These are phyloP conservation scores for Fusarium abutilonis DNA, from an alignment of 2,329 filamentous ascomycete genomes.

Conservation along the genomic window DNA sequence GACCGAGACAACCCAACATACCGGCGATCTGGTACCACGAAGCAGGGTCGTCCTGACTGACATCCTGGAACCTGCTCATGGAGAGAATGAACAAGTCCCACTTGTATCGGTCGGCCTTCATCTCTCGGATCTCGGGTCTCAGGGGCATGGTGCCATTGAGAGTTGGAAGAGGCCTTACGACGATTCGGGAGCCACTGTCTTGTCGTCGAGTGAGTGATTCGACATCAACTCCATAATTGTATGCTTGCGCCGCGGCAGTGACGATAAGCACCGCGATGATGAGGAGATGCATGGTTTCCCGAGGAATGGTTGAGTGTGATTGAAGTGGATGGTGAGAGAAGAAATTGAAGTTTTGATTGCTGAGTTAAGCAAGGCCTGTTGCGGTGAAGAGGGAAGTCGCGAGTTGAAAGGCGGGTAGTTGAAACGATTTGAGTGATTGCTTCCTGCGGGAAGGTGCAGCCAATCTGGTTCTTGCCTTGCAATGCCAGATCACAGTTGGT, in stretches of 20 bases:
- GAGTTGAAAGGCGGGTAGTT: background rate
- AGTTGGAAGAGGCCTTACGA: conserved; percentile 57
- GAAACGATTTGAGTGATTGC: background rate
- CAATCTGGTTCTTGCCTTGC: background rate
- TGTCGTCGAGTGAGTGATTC: conserved; percentile 55
- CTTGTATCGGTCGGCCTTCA: conserved; percentile 70
- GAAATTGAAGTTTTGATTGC: background rate
- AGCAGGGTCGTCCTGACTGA: conserved; percentile 68
- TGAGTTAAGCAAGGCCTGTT: background rate
- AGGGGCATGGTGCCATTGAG: conserved; percentile 54
- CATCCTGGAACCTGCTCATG: conserved; percentile 75
- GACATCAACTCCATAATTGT: conserved; percentile 63
- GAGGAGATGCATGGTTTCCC: conserved; percentile 27
- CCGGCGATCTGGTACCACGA: conserved; percentile 85
- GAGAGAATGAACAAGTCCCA: conserved; percentile 83
- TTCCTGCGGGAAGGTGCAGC: conserved; percentile 14
- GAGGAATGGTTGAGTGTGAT: background rate
- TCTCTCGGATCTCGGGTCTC: conserved; percentile 73
- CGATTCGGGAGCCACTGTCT: conserved; percentile 49
- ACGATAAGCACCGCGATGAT: conserved; percentile 21
- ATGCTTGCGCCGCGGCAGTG: conserved; percentile 46
- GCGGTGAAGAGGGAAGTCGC: background rate
- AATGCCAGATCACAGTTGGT: background rate
- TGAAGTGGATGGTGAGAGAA: background rate
- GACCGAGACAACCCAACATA: conserved; percentile 51